A percentile compares a stretch with the other conserved stretches of the same genome.
Evolutionary conservation across 306 rosid genomes (phyloP).

Genomic region (Cucumis sativus): DNA sequence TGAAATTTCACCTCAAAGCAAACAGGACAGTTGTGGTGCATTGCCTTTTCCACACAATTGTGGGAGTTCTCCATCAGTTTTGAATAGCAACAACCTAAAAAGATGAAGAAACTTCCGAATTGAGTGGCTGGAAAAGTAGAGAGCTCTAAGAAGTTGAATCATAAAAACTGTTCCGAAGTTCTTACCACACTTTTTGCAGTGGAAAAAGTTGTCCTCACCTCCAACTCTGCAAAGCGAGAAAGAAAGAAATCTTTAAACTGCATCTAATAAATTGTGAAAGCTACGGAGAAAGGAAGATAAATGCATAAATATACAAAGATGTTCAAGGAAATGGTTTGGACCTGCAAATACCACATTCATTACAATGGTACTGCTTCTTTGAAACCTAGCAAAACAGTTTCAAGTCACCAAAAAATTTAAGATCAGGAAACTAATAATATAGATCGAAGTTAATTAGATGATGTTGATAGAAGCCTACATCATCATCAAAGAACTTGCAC

Average conservation of each 20-base stretch:
- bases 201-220: slow-evolving; percentile 57
- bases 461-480: slow-evolving; percentile 30
- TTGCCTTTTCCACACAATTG: slow-evolving; percentile 63
- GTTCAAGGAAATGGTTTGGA: slow-evolving; percentile 14
- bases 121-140: neutral
- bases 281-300: neutral
- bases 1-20: slow-evolving; percentile 59
- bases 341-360: slow-evolving; percentile 90
- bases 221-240: slow-evolving; percentile 35
- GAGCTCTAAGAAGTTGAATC: neutral
- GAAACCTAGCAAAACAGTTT: slow-evolving; percentile 24
- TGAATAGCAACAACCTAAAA: slow-evolving; percentile 72
- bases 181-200: slow-evolving; percentile 64
- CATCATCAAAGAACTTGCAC: slow-evolving; percentile 70
- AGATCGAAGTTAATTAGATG: neutral
- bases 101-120: neutral
- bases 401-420: neutral
- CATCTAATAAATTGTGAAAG: neutral
- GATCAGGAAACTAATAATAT: neutral
- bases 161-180: neutral
- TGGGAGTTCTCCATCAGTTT: slow-evolving; percentile 43
- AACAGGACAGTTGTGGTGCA: slow-evolving; percentile 83
- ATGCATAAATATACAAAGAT: neutral
- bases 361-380: slow-evolving; percentile 61
- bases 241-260: neutral